These are phyloP conservation scores for Xylariomycetidae sp. DNA, from an alignment of 2,329 filamentous ascomycete species.

Conservation along the genomic window DNA sequence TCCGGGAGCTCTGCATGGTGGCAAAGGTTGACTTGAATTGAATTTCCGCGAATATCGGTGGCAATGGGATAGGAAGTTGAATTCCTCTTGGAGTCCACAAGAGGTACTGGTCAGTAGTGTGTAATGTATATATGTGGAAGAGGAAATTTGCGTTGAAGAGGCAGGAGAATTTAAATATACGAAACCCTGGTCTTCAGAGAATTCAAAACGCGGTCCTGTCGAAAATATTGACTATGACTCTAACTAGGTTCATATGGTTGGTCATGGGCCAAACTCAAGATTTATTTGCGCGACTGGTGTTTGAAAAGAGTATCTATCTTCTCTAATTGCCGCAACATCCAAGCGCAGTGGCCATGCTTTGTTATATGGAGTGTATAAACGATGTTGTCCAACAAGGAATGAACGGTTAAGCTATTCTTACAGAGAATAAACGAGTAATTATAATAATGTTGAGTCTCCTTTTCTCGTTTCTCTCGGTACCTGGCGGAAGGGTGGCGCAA, in stretches of 20 bases:
- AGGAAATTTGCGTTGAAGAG: conserved; percentile 5
- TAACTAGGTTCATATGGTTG: conserved; percentile 6
- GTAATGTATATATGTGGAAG: conserved; percentile 7
- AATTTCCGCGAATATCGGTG: conserved; percentile 7
- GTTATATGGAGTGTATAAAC: conserved; percentile 4
- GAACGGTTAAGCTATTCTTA: too few relatives aligned
- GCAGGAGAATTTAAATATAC: conserved; percentile 8
- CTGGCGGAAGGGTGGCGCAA: too few relatives aligned
- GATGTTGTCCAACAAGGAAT: conserved; percentile 2
- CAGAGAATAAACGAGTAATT: too few relatives aligned
- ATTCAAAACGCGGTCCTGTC: conserved; percentile 4
- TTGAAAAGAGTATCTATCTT: conserved; percentile 7
- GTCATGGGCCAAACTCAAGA: conserved; percentile 5
- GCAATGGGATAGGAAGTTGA: conserved; percentile 7
- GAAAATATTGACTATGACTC: conserved; percentile 6
- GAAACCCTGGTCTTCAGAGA: conserved; percentile 6
- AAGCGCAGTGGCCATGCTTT: too few relatives aligned
- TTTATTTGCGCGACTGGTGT: conserved; percentile 5
- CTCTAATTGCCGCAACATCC: conserved; percentile 5
- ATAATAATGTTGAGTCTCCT: too few relatives aligned
- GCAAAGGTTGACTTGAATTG: conserved; percentile 8
- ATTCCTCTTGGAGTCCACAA: conserved; percentile 9
- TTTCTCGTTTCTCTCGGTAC: too few relatives aligned
- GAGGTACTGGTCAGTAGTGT: conserved; percentile 8
- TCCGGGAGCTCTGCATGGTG: conserved; percentile 9